These are phyloP conservation scores for Ganoderma sinense DNA, from an alignment of 1,284 basidiomycete species.

Conservation along the genomic window DNA sequence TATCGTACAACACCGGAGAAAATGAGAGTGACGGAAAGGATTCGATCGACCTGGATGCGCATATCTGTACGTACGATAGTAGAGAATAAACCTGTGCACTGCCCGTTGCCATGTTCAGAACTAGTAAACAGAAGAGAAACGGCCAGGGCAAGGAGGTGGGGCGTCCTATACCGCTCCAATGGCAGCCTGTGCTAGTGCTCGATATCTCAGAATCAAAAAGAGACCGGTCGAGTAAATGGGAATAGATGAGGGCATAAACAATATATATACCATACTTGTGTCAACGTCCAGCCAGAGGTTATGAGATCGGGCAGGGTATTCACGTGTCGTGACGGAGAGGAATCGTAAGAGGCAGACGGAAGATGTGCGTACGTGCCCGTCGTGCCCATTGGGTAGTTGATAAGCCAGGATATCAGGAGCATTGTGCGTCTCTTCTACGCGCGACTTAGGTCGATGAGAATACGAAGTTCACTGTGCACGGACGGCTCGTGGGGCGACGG, in stretches of 20 bases:
- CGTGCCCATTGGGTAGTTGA: background rate
- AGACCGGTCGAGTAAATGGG: background rate
- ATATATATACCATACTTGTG: constrained; percentile 24
- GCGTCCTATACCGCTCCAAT: background rate
- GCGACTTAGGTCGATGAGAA: background rate
- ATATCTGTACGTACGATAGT: constrained; percentile 6
- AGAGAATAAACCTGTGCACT: constrained; percentile 9
- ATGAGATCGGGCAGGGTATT: constrained; percentile 19
- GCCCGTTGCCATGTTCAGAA: constrained; percentile 8
- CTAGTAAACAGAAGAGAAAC: background rate
- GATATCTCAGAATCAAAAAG: constrained; percentile 7
- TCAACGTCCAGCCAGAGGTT: constrained; percentile 13
- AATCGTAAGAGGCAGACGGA: background rate
- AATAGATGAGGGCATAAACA: constrained; percentile 31
- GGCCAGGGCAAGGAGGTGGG: background rate
- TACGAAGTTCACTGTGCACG: constrained; percentile 20
- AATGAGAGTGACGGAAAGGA: background rate
- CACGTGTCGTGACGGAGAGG: constrained; percentile 1
- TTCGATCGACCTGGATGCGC: constrained; percentile 19
- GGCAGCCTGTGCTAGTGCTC: constrained; percentile 29
- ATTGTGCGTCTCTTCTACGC: constrained; percentile 13
- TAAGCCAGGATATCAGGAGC: background rate
- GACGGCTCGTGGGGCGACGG: constrained; percentile 25
- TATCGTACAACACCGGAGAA: constrained; percentile 30
- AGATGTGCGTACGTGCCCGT: background rate